phyloP scores from a whole-genome alignment of 1,284 basidiomycete species.

The Cystobasidiaceae sp. region DNA sequence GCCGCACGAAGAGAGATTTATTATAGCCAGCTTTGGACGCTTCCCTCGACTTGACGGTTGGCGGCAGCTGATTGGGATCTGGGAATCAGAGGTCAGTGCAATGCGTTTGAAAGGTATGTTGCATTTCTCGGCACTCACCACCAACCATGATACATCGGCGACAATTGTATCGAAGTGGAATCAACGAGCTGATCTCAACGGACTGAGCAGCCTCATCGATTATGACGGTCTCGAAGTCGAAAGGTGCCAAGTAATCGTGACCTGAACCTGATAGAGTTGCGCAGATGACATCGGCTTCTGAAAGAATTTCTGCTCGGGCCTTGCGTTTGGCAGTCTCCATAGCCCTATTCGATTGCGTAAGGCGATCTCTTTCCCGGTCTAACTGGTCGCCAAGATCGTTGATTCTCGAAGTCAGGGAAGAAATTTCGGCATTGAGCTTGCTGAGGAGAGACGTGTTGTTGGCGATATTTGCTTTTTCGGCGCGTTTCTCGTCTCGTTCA shows the following conservation, averaged over 20 bases:
- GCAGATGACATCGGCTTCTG: constrained; percentile 89
- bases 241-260: constrained; percentile 72
- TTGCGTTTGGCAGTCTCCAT: constrained; percentile 71
- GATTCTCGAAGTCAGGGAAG: constrained; percentile 57
- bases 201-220: constrained; percentile 99
- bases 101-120: neutral
- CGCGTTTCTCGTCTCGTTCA: constrained; percentile 58
- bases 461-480: constrained; percentile 53
- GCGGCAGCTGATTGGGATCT: constrained; percentile 96
- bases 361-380: constrained; percentile 72
- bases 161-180: constrained; percentile 86
- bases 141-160: constrained; percentile 90
- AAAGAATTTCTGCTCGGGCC: constrained; percentile 68
- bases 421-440: constrained; percentile 53
- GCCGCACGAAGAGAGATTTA: constrained; percentile 84
- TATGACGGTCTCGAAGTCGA: constrained; percentile 77
- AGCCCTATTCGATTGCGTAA: constrained; percentile 63
- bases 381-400: constrained; percentile 63
- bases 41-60: constrained; percentile 87
- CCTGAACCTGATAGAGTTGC: constrained; percentile 88
- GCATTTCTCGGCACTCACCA: constrained; percentile 51
- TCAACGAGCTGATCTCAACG: constrained; percentile 91
- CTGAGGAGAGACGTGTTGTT: constrained; percentile 51
- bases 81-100: neutral
- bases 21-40: constrained; percentile 78